Conservation (phyloP, 768 basidiomycete species). For the Serendipita vermifera region DNA sequence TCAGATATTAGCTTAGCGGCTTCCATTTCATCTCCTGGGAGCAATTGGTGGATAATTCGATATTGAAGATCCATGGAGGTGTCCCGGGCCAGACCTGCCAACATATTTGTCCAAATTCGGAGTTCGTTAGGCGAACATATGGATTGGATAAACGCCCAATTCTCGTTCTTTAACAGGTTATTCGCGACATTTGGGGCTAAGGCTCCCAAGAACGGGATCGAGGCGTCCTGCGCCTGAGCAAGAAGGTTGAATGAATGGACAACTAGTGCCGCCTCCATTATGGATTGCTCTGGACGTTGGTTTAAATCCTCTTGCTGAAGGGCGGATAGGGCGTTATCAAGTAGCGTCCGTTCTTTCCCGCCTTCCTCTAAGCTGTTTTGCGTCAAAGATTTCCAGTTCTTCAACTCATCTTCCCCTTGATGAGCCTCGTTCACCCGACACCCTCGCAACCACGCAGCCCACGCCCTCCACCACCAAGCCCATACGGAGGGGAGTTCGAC, state of each 20-base stretch:
- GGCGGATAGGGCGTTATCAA: constrained; percentile 7
- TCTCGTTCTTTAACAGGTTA: background rate
- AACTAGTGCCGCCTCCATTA: constrained; percentile 15
- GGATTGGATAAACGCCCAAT: constrained; percentile 2
- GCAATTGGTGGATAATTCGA: constrained; percentile 35
- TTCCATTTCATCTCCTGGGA: constrained; percentile 64
- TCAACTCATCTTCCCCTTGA: constrained; percentile 53
- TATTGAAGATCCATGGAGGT: constrained; percentile 18
- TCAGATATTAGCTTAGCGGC: constrained; percentile 32
- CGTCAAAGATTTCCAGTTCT: background rate
- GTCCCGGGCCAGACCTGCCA: constrained; percentile 38
- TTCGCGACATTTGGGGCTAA: background rate
- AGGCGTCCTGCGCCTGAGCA: constrained; percentile 27
- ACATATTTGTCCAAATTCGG: constrained; percentile 23
- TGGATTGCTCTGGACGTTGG: constrained; percentile 5
- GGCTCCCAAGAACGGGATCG: background rate
- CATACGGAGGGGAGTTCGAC: constrained; percentile 22
- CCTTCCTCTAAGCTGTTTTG: constrained; percentile 4
- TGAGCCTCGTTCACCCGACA: constrained; percentile 53
- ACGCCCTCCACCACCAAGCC: constrained; percentile 35
- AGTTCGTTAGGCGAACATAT: constrained; percentile 17
- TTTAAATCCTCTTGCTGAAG: background rate
- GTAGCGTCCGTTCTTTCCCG: constrained; percentile 3
- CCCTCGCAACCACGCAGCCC: constrained; percentile 67
- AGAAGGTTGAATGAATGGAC: constrained; percentile 29